Conservation (phyloP, 768 basidiomycete species). For the Serendipita indica region DNA sequence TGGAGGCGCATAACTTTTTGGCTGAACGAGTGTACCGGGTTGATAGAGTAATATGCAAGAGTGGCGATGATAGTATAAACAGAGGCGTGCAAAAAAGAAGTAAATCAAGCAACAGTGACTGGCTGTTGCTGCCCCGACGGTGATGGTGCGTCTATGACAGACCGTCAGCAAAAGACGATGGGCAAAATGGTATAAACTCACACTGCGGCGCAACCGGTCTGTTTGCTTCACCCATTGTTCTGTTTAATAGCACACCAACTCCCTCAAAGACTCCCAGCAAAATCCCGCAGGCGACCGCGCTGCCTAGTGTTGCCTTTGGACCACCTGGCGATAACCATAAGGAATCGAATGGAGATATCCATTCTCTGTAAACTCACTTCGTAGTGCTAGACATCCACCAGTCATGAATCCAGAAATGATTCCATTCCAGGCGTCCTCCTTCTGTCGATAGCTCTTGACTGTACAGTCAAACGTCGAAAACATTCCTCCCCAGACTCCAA, state of each 20-base stretch:
- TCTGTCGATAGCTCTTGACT: conserved; percentile 90
- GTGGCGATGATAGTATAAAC: conserved; percentile 8
- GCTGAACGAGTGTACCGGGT: neutral
- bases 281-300: conserved; percentile 93
- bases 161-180: neutral
- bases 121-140: conserved; percentile 4
- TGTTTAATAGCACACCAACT: conserved; percentile 80
- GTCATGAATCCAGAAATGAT: conserved; percentile 98
- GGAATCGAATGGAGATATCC: neutral
- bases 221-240: conserved; percentile 74
- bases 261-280: conserved; percentile 89
- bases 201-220: conserved; percentile 67
- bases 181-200: conserved; percentile 27
- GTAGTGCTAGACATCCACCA: conserved; percentile 84
- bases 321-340: conserved; percentile 45
- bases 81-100: neutral
- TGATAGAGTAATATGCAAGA: neutral
- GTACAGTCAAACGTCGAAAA: conserved; percentile 98
- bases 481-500: conserved; percentile 93
- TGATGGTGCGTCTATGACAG: neutral
- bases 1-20: neutral
- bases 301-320: conserved; percentile 76
- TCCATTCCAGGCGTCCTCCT: conserved; percentile 98
- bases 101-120: conserved; percentile 5
- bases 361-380: conserved; percentile 48